phyloP scores from a whole-genome alignment of 768 basidiomycete genomes.

The Hirschioporus abietinus region DNA sequence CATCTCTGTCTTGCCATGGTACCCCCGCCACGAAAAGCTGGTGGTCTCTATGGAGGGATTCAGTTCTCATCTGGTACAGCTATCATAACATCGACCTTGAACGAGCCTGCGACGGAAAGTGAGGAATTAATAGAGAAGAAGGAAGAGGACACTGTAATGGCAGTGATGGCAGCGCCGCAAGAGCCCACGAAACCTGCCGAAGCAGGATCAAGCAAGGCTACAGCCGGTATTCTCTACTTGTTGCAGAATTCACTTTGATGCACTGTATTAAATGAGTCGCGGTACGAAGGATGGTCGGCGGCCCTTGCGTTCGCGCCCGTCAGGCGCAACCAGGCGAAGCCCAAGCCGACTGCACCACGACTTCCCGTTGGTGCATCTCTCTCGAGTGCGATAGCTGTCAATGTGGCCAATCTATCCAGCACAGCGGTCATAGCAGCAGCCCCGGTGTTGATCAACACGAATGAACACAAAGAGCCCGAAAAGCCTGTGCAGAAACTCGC shows the following conservation, averaged over 20 bases:
- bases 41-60: constrained; percentile 83
- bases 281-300: constrained; percentile 76
- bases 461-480: constrained; percentile 26
- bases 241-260: constrained; percentile 22
- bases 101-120: constrained; percentile 23
- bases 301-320: constrained; percentile 86
- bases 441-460: constrained; percentile 45
- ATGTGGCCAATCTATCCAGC: constrained; percentile 33
- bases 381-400: constrained; percentile 20
- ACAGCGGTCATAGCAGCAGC: constrained; percentile 70
- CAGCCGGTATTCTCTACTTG: constrained; percentile 54
- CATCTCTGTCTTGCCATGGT: constrained; percentile 7
- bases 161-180: constrained; percentile 21
- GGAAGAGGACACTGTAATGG: constrained; percentile 16
- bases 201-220: constrained; percentile 37
- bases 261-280: constrained; percentile 3
- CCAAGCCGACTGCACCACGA: constrained; percentile 47
- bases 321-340: constrained; percentile 53
- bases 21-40: constrained; percentile 46
- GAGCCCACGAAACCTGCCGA: constrained; percentile 22
- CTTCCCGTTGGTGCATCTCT: constrained; percentile 62
- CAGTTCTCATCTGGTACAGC: constrained; percentile 72
- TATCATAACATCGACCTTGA: constrained; percentile 38
- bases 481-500: constrained; percentile 32
- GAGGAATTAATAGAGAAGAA: constrained; percentile 15